Evolutionary conservation across 2,329 filamentous ascomycete species (phyloP).

Genomic region (Penicillium rolfsii): DNA sequence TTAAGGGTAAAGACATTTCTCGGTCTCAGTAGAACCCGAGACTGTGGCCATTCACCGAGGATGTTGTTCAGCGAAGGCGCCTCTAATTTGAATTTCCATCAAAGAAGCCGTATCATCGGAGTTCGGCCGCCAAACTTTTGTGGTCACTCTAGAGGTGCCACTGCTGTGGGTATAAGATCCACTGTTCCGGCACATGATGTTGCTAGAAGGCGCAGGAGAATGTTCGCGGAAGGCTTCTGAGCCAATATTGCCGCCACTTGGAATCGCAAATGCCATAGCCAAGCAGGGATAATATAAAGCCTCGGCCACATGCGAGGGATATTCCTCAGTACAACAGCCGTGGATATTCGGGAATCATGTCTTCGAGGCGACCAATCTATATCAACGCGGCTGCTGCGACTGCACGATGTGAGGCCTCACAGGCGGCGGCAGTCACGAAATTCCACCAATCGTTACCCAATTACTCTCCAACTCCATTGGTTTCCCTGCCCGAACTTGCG

Average conservation of each 20-base stretch:
- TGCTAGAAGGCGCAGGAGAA: constrained; percentile 22
- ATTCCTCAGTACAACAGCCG: background rate
- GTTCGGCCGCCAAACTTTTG: background rate
- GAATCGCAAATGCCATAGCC: background rate
- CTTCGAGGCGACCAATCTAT: constrained; percentile 33
- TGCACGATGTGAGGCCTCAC: constrained; percentile 18
- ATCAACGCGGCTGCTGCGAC: constrained; percentile 29
- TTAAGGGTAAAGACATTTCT: background rate
- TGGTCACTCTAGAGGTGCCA: background rate
- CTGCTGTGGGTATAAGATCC: constrained; percentile 1
- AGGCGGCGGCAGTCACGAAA: constrained; percentile 19
- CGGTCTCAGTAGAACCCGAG: background rate
- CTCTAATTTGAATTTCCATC: background rate
- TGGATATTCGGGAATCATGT: constrained; percentile 11
- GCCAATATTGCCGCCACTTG: background rate
- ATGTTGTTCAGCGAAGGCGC: background rate
- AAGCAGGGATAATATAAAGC: background rate
- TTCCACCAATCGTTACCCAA: constrained; percentile 64
- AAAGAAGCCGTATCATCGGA: background rate
- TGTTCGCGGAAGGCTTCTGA: constrained; percentile 12
- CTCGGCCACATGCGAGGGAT: background rate
- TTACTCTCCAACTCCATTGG: constrained; percentile 61
- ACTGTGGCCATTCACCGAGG: background rate
- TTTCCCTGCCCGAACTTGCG: constrained; percentile 59
- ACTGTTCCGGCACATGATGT: constrained; percentile 17